Evolutionary conservation across 176 grass and related monocot genomes (phyloP), one percentile per base, ranked within the genome.

Genomic region (Musa troglodytarum): DNA sequence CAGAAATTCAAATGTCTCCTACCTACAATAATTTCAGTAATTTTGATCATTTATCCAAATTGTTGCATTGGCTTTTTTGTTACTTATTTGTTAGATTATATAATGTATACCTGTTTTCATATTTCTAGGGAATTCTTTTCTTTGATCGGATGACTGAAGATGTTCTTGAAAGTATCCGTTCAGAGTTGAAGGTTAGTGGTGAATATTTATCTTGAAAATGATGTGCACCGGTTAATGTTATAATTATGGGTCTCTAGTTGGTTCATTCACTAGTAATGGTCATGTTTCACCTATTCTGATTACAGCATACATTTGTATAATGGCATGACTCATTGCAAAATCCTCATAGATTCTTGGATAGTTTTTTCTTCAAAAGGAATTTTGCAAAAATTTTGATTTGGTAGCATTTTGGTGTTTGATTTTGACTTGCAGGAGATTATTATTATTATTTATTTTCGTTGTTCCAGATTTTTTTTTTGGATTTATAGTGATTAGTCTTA

Each of bases 61-160:
- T 62, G 57, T n/a, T 15, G 20, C 52, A 73, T 14, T 73, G 34
- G 28, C 21, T 59, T 17, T 12, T 58, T 59, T 59, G n/a, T 59
- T 26, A 57, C 15, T 19, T 21, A 19, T 23, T 20, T 70, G 50
- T 50, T 50, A 5, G 49, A 55, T 26, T 54, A 54, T 66, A 52
- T 7, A 29, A 54, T 19, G 52, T 64, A 65, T 78, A 6, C 2
- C 57, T 1, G 10, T 1, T 53, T 53, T 50, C 86, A 70, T 23
- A 81, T 87, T 81, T 86, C 67, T 84, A 98, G 94, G 94, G 94
- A n/a, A 65, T 89, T 83, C 86, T 98, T 84, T 98, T 91, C 82
- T 87, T 98, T 84, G 90, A 98, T 83, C 88, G 94, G 83, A 98
- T 98, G 94, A 77, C 82, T 74, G 74, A 75, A 80, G 94, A 93